Evolutionary conservation across 352 stramenopile genomes (phyloP).

Genomic region (Phytophthora megakarya): DNA sequence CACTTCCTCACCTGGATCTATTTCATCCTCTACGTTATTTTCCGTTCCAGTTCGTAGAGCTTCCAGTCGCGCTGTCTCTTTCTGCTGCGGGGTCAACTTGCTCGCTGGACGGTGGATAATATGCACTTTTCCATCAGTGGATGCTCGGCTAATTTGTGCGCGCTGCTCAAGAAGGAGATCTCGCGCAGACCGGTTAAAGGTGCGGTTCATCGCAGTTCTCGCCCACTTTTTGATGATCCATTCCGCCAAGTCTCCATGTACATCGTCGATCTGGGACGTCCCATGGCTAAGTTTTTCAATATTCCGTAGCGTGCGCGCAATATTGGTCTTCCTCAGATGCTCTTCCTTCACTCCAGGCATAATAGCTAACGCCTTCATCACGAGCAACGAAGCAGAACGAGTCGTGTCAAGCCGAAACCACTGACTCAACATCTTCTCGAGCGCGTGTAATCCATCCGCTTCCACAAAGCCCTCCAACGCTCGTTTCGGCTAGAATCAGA

Average conservation of each 20-base stretch:
- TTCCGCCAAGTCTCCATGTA: slow-evolving; percentile 57
- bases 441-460: slow-evolving; percentile 50
- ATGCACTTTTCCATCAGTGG: slow-evolving; percentile 37
- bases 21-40: slow-evolving; percentile 13
- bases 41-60: slow-evolving; percentile 25
- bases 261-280: slow-evolving; percentile 44
- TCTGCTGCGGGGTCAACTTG: slow-evolving; percentile 26
- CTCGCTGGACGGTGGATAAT: slow-evolving; percentile 16
- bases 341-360: slow-evolving; percentile 64
- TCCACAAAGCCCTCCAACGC: slow-evolving; percentile 68
- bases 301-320: slow-evolving; percentile 53
- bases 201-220: slow-evolving; percentile 48
- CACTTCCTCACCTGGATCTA: slow-evolving; percentile 37
- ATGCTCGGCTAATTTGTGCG: slow-evolving; percentile 40
- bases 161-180: slow-evolving; percentile 52
- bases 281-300: slow-evolving; percentile 49
- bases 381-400: slow-evolving; percentile 49
- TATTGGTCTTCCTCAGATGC: slow-evolving; percentile 56
- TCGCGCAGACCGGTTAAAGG: slow-evolving; percentile 42
- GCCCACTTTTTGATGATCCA: slow-evolving; percentile 73
- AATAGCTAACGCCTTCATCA: slow-evolving; percentile 63
- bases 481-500: slow-evolving; percentile 45
- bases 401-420: slow-evolving; percentile 59
- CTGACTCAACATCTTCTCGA: slow-evolving; percentile 56
- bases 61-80: slow-evolving; percentile 41